Percentiles rank a stretch among this genome's conserved stretches.
Conservation (phyloP, 768 basidiomycete species). For the Podaxis carcinomalis region DNA sequence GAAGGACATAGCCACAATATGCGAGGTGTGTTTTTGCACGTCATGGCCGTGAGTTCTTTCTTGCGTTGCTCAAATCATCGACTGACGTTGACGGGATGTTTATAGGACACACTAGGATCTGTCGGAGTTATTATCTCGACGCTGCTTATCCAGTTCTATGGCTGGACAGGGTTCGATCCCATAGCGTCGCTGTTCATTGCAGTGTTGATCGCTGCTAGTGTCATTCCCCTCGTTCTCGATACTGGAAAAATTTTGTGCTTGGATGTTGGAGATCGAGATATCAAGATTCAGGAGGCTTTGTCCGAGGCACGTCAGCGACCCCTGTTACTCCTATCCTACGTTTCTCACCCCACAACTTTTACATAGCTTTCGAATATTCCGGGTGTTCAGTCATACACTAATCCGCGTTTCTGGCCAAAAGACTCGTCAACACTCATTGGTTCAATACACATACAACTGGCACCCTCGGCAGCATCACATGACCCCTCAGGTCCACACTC, state of each 20-base stretch:
- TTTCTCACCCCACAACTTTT: constrained; percentile 15
- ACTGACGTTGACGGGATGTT: neutral
- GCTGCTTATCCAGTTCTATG: constrained; percentile 89
- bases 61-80: neutral
- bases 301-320: constrained; percentile 45
- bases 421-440: constrained; percentile 84
- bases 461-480: constrained; percentile 49
- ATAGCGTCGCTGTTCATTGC: constrained; percentile 98
- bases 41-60: constrained; percentile 74
- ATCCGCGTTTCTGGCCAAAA: constrained; percentile 94
- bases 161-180: constrained; percentile 99
- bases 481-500: constrained; percentile 55
- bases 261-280: constrained; percentile 68
- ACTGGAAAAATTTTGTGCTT: constrained; percentile 84
- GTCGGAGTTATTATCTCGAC: constrained; percentile 98
- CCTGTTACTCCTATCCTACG: neutral
- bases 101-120: constrained; percentile 89
- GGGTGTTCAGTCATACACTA: constrained; percentile 76
- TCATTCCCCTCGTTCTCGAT: constrained; percentile 92
- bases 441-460: constrained; percentile 88
- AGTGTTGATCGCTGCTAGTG: constrained; percentile 89
- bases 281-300: constrained; percentile 52
- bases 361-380: constrained; percentile 69
- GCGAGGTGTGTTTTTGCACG: constrained; percentile 97
- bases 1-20: constrained; percentile 97